Percentiles rank a stretch among this genome's conserved stretches.
phyloP scores from a whole-genome alignment of 2,329 filamentous ascomycete genomes.

The Magnaporthiopsis poae region DNA sequence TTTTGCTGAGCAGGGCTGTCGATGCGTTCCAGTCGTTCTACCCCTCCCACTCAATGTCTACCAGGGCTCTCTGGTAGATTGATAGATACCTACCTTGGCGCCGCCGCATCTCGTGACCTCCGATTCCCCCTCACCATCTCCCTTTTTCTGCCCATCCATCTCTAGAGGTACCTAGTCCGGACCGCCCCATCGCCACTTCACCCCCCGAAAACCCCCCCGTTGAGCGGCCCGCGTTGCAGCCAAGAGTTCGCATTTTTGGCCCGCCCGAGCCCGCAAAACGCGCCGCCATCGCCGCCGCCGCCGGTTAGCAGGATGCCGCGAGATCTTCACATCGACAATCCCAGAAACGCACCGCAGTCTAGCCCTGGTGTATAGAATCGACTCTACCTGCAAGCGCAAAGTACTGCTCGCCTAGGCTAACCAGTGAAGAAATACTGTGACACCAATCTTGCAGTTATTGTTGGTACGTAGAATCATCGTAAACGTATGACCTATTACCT shows the following conservation, averaged over 20 bases:
- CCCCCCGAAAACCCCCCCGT: not conserved
- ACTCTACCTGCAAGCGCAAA: too few relatives aligned
- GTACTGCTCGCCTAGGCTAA: too few relatives aligned
- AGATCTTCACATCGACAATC: not conserved
- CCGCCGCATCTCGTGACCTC: not conserved
- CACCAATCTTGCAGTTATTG: too few relatives aligned
- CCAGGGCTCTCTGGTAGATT: not conserved
- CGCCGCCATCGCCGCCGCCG: too few relatives aligned
- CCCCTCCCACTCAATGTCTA: not conserved
- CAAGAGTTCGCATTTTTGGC: not conserved
- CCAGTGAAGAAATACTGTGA: too few relatives aligned
- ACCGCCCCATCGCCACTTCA: not conserved
- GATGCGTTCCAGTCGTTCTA: not conserved
- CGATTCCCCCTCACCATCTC: not conserved
- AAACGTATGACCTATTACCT: too few relatives aligned
- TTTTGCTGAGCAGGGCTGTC: not conserved
- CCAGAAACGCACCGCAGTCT: too few relatives aligned
- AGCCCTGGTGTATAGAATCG: too few relatives aligned
- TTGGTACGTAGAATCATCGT: too few relatives aligned
- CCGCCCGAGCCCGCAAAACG: not conserved
- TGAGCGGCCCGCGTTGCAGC: too few relatives aligned
- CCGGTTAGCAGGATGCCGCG: not conserved
- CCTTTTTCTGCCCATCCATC: not conserved
- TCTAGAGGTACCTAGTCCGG: not conserved
- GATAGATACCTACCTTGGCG: not conserved